Conservation (phyloP, 225 moss, liverwort and hornwort genomes). For the Pleurozium schreberi region DNA sequence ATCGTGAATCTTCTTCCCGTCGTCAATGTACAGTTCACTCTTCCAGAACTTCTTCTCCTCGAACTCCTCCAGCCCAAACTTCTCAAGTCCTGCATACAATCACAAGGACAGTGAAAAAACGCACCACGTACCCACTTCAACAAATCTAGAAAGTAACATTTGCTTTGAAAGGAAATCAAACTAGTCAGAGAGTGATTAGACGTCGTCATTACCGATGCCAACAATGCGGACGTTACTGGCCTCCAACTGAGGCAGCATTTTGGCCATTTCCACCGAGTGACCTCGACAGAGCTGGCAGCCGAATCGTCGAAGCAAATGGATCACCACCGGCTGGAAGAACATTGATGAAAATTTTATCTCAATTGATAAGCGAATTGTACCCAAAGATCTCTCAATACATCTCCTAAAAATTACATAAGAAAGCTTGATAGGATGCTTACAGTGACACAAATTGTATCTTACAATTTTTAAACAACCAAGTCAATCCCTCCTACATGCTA, state of each 20-base stretch:
- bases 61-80: slow-evolving; percentile 72
- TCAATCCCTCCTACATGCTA: background rate
- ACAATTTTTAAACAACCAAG: background rate
- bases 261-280: slow-evolving; percentile 60
- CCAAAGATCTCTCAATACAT: background rate
- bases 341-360: background rate
- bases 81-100: slow-evolving; percentile 55
- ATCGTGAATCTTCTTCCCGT: slow-evolving; percentile 74
- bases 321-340: slow-evolving; percentile 54
- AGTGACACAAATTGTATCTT: background rate
- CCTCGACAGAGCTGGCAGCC: slow-evolving; percentile 90
- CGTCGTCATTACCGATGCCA: slow-evolving; percentile 52
- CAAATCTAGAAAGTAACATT: background rate
- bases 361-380: no score
- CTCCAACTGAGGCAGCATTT: slow-evolving; percentile 69
- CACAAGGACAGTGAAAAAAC: background rate
- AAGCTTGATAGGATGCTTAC: background rate
- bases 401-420: background rate
- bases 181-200: background rate
- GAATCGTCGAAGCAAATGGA: slow-evolving; percentile 82
- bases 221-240: slow-evolving; percentile 59
- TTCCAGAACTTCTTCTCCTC: slow-evolving; percentile 76
- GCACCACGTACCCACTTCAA: background rate
- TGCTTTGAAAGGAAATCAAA: background rate
- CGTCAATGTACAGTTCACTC: slow-evolving; percentile 83